These are phyloP conservation scores for Cantharellus cinnabarinus DNA, from an alignment of 768 basidiomycete genomes.

Conservation along the genomic window DNA sequence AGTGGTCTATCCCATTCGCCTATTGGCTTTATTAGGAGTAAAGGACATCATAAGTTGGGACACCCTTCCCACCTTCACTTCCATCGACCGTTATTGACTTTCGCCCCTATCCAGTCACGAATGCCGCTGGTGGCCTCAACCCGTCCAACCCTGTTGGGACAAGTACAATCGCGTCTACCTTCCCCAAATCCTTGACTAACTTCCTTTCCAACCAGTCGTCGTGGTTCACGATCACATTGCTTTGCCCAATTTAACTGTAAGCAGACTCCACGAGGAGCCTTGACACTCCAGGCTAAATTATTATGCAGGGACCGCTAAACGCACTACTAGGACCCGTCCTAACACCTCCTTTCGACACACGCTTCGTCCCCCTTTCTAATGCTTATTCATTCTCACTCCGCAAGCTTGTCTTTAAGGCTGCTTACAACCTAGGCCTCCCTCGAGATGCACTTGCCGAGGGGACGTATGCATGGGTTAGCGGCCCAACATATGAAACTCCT, in stretches of 20 bases:
- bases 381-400: constrained; percentile 59
- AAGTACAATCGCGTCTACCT: constrained; percentile 25
- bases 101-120: constrained; percentile 40
- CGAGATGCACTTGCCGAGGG: constrained; percentile 51
- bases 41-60: constrained; percentile 51
- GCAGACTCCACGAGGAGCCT: background rate
- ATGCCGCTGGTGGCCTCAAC: constrained; percentile 71
- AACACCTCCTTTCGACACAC: constrained; percentile 32
- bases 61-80: background rate
- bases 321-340: constrained; percentile 55
- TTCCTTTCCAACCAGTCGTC: constrained; percentile 32
- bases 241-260: constrained; percentile 38
- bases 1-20: constrained; percentile 58
- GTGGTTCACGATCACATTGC: constrained; percentile 72
- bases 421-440: constrained; percentile 36
- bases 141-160: constrained; percentile 57
- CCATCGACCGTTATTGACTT: background rate
- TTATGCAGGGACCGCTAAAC: constrained; percentile 37
- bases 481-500: constrained; percentile 77
- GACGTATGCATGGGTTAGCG: constrained; percentile 75
- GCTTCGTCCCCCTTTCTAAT: constrained; percentile 70
- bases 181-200: background rate
- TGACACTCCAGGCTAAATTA: background rate
- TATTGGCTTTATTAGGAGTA: constrained; percentile 61
- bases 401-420: constrained; percentile 51